Conservation (phyloP, 148 eudicot species). For the Arbutus unedo region DNA sequence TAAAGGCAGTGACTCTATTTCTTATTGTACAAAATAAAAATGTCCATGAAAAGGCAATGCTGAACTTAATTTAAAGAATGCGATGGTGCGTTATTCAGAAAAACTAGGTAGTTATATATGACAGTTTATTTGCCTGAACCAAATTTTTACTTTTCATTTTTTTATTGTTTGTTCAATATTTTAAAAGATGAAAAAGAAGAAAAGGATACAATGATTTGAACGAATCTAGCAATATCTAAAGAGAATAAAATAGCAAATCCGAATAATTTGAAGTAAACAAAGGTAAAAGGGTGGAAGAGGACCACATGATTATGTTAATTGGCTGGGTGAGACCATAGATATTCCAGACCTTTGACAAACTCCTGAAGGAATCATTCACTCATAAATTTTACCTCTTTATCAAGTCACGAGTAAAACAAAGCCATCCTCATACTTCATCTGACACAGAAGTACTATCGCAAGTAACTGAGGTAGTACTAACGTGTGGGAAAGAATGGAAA, state of each 20-base stretch:
- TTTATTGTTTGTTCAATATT: neutral
- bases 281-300: too few relatives aligned
- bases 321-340: too few relatives aligned
- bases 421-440: too few relatives aligned
- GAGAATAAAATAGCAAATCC: neutral
- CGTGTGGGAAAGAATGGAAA: too few relatives aligned
- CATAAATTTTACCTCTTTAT: too few relatives aligned
- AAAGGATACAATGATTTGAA: neutral
- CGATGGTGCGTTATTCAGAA: neutral
- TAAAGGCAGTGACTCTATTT: neutral
- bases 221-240: slow-evolving; percentile 14
- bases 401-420: too few relatives aligned
- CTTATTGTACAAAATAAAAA: neutral
- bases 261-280: neutral
- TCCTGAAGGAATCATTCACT: too few relatives aligned
- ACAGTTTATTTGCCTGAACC: neutral
- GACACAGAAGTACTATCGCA: too few relatives aligned
- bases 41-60: neutral
- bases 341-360: too few relatives aligned
- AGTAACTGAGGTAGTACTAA: too few relatives aligned
- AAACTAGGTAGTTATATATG: slow-evolving; percentile 12
- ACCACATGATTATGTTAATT: too few relatives aligned
- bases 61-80: neutral
- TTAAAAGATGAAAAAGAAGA: neutral
- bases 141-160: neutral